phyloP scores from a whole-genome alignment of 169 alveolate species.

The Eimeria maxima region DNA sequence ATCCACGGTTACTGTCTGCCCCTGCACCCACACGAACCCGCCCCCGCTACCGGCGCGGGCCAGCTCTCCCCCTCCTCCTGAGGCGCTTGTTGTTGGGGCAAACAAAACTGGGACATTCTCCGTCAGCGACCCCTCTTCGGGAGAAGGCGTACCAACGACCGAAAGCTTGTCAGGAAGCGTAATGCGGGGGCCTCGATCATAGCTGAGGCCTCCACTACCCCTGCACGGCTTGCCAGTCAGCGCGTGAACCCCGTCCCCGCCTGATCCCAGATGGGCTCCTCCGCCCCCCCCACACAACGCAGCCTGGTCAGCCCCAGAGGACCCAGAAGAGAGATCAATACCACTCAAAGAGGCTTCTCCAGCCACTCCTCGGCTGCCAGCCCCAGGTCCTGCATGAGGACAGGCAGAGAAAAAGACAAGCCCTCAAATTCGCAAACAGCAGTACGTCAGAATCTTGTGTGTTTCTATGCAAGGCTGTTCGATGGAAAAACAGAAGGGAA shows the following conservation, averaged over 20 bases:
- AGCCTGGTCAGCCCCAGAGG: not conserved
- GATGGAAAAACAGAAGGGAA: not conserved
- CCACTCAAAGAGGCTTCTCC: not conserved
- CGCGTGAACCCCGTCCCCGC: conserved; percentile 82
- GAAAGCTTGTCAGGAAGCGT: not conserved
- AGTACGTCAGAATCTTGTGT: not conserved
- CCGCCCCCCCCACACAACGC: conserved; percentile 80
- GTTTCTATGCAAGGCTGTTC: too few relatives aligned
- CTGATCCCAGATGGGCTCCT: conserved; percentile 80
- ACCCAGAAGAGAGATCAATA: not conserved
- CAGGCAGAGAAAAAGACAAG: not conserved
- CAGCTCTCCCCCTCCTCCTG: conserved; percentile 80
- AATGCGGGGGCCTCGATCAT: conserved; percentile 19
- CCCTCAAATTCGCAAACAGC: not conserved
- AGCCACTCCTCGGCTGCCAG: conserved; percentile 66
- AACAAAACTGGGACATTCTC: not conserved
- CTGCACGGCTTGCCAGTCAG: conserved; percentile 51
- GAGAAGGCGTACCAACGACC: not conserved
- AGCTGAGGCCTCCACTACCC: conserved; percentile 70
- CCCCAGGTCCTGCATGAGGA: conserved; percentile 35
- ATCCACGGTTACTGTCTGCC: conserved; percentile 39
- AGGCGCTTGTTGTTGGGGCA: conserved; percentile 68
- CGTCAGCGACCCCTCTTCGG: not conserved
- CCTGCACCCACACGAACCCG: conserved; percentile 78
- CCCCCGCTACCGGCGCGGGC: conserved; percentile 77